Evolutionary conservation across 208 protist genomes (phyloP).

Genomic region (Leishmania gerbilli): DNA sequence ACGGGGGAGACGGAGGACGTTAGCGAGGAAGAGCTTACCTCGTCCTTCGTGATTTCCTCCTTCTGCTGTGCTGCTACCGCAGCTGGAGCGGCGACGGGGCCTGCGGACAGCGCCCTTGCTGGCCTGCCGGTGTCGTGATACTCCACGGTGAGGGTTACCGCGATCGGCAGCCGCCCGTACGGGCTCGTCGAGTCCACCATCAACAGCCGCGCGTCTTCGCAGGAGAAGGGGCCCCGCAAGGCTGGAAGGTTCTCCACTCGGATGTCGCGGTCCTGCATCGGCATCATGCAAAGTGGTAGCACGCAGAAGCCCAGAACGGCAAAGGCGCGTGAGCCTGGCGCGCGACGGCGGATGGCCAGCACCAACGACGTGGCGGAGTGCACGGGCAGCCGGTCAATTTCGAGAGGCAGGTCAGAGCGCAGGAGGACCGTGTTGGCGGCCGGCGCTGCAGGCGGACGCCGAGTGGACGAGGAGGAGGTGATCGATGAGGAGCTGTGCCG

Average conservation of each 20-base stretch:
- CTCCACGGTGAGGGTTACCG: conserved; percentile 73
- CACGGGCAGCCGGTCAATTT: conserved; percentile 75
- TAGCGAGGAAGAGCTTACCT: neutral
- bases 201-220: conserved; percentile 82
- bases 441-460: neutral
- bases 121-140: conserved; percentile 70
- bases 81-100: neutral
- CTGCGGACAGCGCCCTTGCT: neutral
- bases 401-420: conserved; percentile 60
- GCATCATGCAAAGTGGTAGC: conserved; percentile 88
- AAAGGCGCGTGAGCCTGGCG: conserved; percentile 33
- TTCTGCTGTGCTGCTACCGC: neutral
- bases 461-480: conserved; percentile 14
- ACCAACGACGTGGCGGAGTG: conserved; percentile 86
- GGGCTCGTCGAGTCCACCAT: conserved; percentile 79
- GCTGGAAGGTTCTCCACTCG: conserved; percentile 83
- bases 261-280: conserved; percentile 82
- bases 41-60: conserved; percentile 26
- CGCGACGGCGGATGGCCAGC: conserved; percentile 74
- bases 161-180: conserved; percentile 78
- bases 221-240: conserved; percentile 84
- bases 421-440: conserved; percentile 30
- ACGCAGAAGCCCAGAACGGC: conserved; percentile 86
- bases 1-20: conserved; percentile 7
- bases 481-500: conserved; percentile 14